phyloP scores from a whole-genome alignment of 257 asterid species.

The Anisodus tanguticus region DNA sequence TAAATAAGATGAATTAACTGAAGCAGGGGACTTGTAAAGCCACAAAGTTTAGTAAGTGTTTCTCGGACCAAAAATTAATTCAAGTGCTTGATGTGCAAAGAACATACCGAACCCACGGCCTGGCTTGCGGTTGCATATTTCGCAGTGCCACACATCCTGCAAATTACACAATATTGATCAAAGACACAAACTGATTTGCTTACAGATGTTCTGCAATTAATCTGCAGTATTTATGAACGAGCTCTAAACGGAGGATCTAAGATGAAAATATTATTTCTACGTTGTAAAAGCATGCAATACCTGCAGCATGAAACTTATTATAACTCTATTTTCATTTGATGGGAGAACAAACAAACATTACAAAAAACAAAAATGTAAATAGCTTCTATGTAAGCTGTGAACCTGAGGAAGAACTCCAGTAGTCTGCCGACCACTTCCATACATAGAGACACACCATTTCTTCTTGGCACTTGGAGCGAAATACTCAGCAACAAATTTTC shows the following conservation, averaged over 20 bases:
- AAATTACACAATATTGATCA: constrained; percentile 23
- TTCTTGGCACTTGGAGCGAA: constrained; percentile 94
- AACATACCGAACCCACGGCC: constrained; percentile 98
- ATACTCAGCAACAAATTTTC: constrained; percentile 85
- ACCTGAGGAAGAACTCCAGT: constrained; percentile 98
- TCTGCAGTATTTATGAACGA: background rate
- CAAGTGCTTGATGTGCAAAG: background rate
- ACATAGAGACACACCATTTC: constrained; percentile 98
- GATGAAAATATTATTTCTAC: background rate
- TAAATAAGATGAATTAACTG: background rate
- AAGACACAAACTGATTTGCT: background rate
- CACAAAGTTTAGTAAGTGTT: background rate
- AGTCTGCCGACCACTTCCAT: constrained; percentile 93
- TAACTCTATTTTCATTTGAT: background rate
- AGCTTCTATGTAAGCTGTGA: constrained; percentile 29
- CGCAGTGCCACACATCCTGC: constrained; percentile 99
- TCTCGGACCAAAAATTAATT: background rate
- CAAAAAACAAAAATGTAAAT: background rate
- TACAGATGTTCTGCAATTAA: background rate
- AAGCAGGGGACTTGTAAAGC: background rate
- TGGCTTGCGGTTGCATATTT: constrained; percentile 95
- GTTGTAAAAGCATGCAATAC: background rate
- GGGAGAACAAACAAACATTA: background rate
- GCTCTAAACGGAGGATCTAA: background rate
- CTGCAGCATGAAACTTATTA: background rate